Base-by-base conservation (phyloP, 441 rosid species). In the Croton laevigatus region DNA sequence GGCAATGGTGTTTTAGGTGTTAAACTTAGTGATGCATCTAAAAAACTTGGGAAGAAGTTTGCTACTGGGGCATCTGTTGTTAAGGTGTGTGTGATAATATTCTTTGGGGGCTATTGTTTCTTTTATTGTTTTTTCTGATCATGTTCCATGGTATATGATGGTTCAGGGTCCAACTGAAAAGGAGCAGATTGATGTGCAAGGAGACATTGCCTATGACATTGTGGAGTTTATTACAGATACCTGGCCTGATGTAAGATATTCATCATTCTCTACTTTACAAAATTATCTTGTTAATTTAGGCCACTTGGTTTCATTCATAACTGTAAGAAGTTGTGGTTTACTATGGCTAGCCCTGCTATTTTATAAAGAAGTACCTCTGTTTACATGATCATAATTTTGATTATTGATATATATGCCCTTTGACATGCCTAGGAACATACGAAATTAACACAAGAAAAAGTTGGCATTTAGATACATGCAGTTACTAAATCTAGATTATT, bases 41-140 rank as follows among this genome's bases (percentile, higher is more conserved):
- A 93, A 78, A 93, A 87, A 73, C 93, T 93, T 6, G 97, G 98
- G 77, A 93, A 91, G 76, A 93, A 93, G 89, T 93, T 91, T 78
- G 97, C 97, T 62, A 93, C 98, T 10, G 96, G 97, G 70, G 97
- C 97, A 53, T 93, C 98, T 20, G 96, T 91, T 73, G 94, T 93
- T 64, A 93, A 93, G 98, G 97, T 90, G 46, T 70, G 77, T n/a
- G 32, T 27, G 2, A 27, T 69, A 12, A 7, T 52, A 22, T 22
- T 34, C 12, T 20, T 34, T 8, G 58, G 32, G 22, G 45, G 13
- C 32, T 8, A 45, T 1, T 22, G 34, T 20, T 13, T 61, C 65
- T 48, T 46, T 62, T 55, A 1, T 14, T 34, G 20, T 37, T 34
- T 32, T 0, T 14, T 66, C 9, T 48, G 51, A 37, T 59, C 16